These are phyloP conservation scores for Debaryomyces robertsiae DNA, from an alignment of 1,139 yeast genomes.

Conservation along the genomic window DNA sequence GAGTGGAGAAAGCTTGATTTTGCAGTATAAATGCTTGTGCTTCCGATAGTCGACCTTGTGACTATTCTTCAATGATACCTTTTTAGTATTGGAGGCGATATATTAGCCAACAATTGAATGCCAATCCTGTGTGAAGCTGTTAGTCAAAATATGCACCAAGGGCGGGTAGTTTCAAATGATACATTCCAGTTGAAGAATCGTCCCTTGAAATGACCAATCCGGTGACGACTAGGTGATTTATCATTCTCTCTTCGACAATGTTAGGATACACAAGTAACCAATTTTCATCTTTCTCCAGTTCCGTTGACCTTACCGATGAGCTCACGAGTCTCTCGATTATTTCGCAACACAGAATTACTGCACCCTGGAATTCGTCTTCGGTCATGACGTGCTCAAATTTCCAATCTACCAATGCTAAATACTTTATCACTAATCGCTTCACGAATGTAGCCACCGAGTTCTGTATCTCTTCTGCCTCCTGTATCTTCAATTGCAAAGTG, in stretches of 20 bases:
- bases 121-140: too few species aligned
- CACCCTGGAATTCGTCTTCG: constrained; percentile 20
- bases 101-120: too few species aligned
- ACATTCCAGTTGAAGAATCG: constrained; percentile 14
- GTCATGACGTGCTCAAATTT: constrained; percentile 21
- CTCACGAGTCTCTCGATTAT: constrained; percentile 13
- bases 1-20: constrained; percentile 4
- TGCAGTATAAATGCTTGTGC: too few species aligned
- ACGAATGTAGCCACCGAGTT: constrained; percentile 20
- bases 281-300: constrained; percentile 6
- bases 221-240: constrained; percentile 22
- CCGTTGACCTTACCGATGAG: constrained; percentile 4
- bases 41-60: neutral
- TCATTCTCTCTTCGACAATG: constrained; percentile 17
- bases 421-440: constrained; percentile 26
- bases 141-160: constrained; percentile 18
- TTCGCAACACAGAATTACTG: constrained; percentile 13
- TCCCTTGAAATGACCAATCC: constrained; percentile 19
- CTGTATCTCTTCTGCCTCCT: constrained; percentile 18
- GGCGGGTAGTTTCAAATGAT: constrained; percentile 16
- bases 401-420: constrained; percentile 28
- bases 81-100: too few species aligned
- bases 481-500: constrained; percentile 11
- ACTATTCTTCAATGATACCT: too few species aligned
- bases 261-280: constrained; percentile 21